Evolutionary conservation across 768 basidiomycete genomes (phyloP).

Genomic region (Mycena alexandri): DNA sequence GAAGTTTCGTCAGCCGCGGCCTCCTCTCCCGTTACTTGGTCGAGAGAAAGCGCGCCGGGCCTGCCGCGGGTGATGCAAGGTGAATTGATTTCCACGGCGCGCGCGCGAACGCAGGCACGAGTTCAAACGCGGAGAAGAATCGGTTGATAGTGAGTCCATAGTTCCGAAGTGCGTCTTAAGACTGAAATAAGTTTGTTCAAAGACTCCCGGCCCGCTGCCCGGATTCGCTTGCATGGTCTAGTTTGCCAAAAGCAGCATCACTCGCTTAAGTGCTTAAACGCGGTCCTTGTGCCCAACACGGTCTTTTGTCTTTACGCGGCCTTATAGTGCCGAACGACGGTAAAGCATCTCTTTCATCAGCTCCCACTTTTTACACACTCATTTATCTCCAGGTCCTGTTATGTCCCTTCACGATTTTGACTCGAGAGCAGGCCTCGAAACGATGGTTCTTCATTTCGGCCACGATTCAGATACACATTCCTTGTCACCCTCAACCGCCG

Average conservation of each 20-base stretch:
- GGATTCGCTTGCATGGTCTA: too few relatives aligned
- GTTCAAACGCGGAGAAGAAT: slow-evolving; percentile 32
- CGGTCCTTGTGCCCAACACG: slow-evolving; percentile 14
- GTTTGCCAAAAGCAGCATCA: too few relatives aligned
- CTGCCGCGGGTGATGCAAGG: not conserved
- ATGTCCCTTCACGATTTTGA: slow-evolving; percentile 54
- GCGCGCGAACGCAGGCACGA: slow-evolving; percentile 18
- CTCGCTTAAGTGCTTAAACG: not conserved
- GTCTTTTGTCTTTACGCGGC: slow-evolving; percentile 21
- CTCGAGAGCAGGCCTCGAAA: slow-evolving; percentile 59
- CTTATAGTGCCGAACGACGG: slow-evolving; percentile 14
- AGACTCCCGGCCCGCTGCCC: too few relatives aligned
- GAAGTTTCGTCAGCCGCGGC: slow-evolving; percentile 13
- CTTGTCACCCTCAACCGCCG: slow-evolving; percentile 43
- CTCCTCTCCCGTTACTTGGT: not conserved
- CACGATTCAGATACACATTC: slow-evolving; percentile 40
- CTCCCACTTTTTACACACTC: slow-evolving; percentile 11
- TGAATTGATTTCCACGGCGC: slow-evolving; percentile 9
- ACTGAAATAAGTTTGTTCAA: too few relatives aligned
- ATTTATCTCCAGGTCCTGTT: slow-evolving; percentile 24
- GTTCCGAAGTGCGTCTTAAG: too few relatives aligned
- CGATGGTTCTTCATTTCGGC: slow-evolving; percentile 52
- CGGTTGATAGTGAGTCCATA: slow-evolving; percentile 22
- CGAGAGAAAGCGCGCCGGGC: slow-evolving; percentile 1
- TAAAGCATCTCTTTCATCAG: slow-evolving; percentile 12